phyloP scores from a whole-genome alignment of 2,329 filamentous ascomycete species.

The Microdochium paspali region DNA sequence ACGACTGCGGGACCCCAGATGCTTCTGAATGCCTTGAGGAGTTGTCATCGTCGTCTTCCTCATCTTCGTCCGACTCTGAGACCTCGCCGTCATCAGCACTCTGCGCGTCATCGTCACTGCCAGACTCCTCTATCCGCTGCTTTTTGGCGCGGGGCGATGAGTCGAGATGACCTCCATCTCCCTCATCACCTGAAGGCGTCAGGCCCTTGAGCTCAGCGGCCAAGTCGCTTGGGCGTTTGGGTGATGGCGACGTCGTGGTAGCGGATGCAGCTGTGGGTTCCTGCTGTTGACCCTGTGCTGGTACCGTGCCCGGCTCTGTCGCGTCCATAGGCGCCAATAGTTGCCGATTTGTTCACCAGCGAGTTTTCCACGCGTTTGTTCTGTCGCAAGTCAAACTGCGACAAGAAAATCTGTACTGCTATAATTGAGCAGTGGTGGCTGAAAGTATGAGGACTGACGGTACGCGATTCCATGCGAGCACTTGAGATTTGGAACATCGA shows the following conservation, averaged over 20 bases:
- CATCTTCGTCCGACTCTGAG: conserved; percentile 11
- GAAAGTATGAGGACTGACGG: too few species aligned
- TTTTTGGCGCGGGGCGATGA: neutral
- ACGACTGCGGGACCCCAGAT: conserved; percentile 3
- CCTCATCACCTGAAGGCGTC: conserved; percentile 2
- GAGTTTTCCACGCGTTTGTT: too few species aligned
- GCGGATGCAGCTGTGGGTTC: neutral
- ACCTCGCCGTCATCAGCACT: conserved; percentile 22
- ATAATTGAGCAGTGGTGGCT: too few species aligned
- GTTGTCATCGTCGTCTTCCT: neutral
- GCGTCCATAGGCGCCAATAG: neutral
- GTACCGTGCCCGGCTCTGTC: neutral
- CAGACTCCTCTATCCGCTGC: conserved; percentile 1
- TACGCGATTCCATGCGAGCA: too few species aligned
- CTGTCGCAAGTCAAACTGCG: too few species aligned
- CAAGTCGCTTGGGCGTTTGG: conserved; percentile 17
- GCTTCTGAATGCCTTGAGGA: neutral
- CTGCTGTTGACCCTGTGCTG: neutral
- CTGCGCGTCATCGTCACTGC: conserved; percentile 9
- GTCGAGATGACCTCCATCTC: neutral
- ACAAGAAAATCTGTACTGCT: too few species aligned
- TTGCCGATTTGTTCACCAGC: neutral
- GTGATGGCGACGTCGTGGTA: conserved; percentile 5
- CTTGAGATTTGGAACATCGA: too few species aligned
- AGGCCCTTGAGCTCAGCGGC: conserved; percentile 20